Evolutionary conservation across 2,329 filamentous ascomycete genomes (phyloP), one percentile per base, ranked within the genome.

Genomic region (Ophiostoma piceae): DNA sequence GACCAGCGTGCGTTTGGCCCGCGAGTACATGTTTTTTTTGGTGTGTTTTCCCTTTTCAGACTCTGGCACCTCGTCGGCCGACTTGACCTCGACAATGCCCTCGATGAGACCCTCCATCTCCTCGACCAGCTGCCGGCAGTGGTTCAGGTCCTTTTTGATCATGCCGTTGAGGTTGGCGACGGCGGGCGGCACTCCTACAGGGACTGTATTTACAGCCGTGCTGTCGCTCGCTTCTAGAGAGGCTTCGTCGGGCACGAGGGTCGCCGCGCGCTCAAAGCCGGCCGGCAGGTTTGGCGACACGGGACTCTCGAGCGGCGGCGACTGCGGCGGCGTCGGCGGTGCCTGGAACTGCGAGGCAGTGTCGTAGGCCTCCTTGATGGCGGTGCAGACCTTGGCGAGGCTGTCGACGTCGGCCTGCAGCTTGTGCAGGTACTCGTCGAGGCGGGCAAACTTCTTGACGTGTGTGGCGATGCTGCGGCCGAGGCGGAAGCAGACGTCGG

Each of bases 401-500:
- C 26, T 32, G 26, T 67, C 43, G 8, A 67, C 35, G 26, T 67
- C 66, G 26, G 32, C n/a, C 16, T 47, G 22, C 7, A 67, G 66
- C 12, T 19, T 54, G 6, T 26, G 32, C 12, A 67, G 22, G 14
- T n/a, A 9, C 14, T 67, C 26, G 66, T 67, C 43, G 43, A 67
- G 51, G 9, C 16, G 11, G 16, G 26, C 11, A 12, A 57, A 32
- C 14, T 54, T 43, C 8, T 67, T 47, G 43, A 35, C 26, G 35
- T 54, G 54, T 2, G 9, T 22, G 6, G 32, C 22, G 66, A 67
- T 54, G 16, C 32, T 32, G 9, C 22, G 29, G 26, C 43, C 41
- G 29, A 67, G 29, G 29, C 66, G 66, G 43, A 67, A 8, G 66
- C 66, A 67, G 6, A 54, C 43, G 6, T 67, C 66, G 29, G 14